Percentiles rank a stretch among this genome's conserved stretches.
Evolutionary conservation across 2,329 filamentous ascomycete genomes (phyloP).

Genomic region (Fusarium sp.): DNA sequence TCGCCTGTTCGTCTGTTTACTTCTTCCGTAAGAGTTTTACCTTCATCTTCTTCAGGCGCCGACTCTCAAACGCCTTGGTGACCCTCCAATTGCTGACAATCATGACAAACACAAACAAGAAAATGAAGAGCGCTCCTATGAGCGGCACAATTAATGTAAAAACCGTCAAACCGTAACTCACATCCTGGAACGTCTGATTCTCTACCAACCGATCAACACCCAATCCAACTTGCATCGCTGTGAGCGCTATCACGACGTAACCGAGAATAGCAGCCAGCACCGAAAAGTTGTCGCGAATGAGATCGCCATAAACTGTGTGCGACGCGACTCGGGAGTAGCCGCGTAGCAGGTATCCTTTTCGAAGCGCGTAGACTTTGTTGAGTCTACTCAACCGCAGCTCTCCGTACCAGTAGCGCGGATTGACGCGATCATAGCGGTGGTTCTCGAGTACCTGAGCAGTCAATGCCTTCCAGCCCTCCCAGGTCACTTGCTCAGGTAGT

Average conservation of each 20-base stretch:
- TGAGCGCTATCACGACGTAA: constrained; percentile 36
- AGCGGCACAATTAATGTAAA: constrained; percentile 33
- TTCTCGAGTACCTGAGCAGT: constrained; percentile 43
- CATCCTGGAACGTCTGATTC: constrained; percentile 16
- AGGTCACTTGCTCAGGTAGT: constrained; percentile 51
- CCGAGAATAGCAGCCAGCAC: constrained; percentile 33
- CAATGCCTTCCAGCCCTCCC: constrained; percentile 53
- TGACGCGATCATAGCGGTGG: constrained; percentile 48
- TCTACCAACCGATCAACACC: constrained; percentile 10
- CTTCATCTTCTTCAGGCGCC: constrained; percentile 23
- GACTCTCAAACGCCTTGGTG: constrained; percentile 28
- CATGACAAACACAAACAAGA: constrained; percentile 31
- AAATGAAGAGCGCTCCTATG: constrained; percentile 24
- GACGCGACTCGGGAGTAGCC: constrained; percentile 35
- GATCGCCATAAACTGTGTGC: constrained; percentile 31
- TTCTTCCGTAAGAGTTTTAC: background rate
- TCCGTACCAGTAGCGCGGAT: constrained; percentile 55
- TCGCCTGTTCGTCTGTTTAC: background rate
- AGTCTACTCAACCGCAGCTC: constrained; percentile 56
- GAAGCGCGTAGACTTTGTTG: constrained; percentile 47
- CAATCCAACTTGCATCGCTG: constrained; percentile 34
- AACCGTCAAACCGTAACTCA: constrained; percentile 29
- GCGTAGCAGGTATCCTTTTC: constrained; percentile 25
- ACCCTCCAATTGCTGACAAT: constrained; percentile 31
- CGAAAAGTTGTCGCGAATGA: constrained; percentile 34